Base-by-base conservation (phyloP, 2,329 filamentous ascomycete genomes). In the Aureobasidium vineae region DNA sequence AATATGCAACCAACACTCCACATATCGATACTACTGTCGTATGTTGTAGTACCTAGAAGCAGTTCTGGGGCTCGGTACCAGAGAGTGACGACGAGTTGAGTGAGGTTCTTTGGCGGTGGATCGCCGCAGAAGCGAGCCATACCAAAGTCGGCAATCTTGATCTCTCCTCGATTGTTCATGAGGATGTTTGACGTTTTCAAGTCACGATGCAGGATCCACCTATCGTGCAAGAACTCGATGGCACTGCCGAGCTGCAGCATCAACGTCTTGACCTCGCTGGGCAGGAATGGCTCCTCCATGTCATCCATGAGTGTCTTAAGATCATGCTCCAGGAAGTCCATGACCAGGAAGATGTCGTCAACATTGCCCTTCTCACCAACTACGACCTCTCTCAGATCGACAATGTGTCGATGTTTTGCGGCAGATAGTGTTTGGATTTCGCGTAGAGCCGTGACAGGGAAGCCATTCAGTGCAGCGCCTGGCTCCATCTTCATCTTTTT, bases 1-100 rank as follows among this genome's bases (percentile, higher is more conserved):
- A 99, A 96, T 74, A 99, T 92, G 79, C 95, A 98, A 15, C 95
- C 95, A 3, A 98, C 82, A 78, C 90, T 96, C 95, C 95, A 99
- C 84, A 98, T 90, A 79, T 98, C 95, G 72, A 98, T 84, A 68
- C 90, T 86, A 0, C 84, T 80, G 67, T 85, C 88, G 79, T 99
- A 99, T 19, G 83, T 84, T 41, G 85, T 85, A 0, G 90, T 82
- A 6, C 95, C 95, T 3, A 98, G 86, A 1, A 99, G 84, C 13
- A 98, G 85, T 78, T 98, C 95, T 0, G 95, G 95, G 0, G 91
- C 85, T 66, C 95, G 90, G 77, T 99, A 99, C 95, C 95, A 99
- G 7, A 99, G 85, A 7, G 95, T 99, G 21, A 98, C 94, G 69
- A 99, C 95, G 54, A 98, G 86, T 75, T 94, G 90, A 2, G 95